Percentiles rank a stretch among this genome's conserved stretches.
Conservation (phyloP, 2,329 filamentous ascomycete genomes). For the Colletotrichum gloeosporioides region DNA sequence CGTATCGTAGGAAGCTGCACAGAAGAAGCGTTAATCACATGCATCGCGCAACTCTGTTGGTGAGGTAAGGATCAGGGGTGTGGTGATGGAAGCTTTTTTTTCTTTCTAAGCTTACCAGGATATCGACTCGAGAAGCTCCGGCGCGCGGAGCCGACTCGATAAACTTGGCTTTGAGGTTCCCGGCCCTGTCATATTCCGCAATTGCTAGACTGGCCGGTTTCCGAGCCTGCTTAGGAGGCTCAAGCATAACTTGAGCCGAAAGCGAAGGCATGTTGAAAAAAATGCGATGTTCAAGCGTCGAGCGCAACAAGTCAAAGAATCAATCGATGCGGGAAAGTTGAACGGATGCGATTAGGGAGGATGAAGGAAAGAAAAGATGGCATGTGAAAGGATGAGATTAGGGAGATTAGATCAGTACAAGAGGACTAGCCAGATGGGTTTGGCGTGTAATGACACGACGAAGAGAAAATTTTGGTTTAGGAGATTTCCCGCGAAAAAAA, state of each 20-base stretch:
- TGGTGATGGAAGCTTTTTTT: neutral
- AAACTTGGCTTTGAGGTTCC: slow-evolving; percentile 10
- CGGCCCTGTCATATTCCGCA: slow-evolving; percentile 15
- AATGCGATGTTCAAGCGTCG: neutral
- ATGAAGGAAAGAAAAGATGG: neutral
- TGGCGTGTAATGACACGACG: neutral
- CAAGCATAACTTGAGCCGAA: slow-evolving; percentile 1
- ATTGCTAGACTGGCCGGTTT: neutral
- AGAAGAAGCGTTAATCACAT: neutral
- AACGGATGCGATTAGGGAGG: neutral
- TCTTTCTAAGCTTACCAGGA: slow-evolving; percentile 4
- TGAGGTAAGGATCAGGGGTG: neutral
- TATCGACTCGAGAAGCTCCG: slow-evolving; percentile 5
- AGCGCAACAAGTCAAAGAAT: neutral
- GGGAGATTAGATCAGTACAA: neutral
- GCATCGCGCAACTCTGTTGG: neutral
- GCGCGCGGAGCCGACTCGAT: slow-evolving; percentile 7
- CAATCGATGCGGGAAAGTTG: neutral
- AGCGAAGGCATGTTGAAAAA: neutral
- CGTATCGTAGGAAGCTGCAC: slow-evolving; percentile 1
- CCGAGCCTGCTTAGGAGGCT: neutral
- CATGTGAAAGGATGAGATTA: neutral
- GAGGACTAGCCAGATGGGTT: neutral
- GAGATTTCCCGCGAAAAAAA: neutral
- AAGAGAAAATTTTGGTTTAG: neutral